Conservation (phyloP, 2,329 filamentous ascomycete species). For the Piedraia hortae region DNA sequence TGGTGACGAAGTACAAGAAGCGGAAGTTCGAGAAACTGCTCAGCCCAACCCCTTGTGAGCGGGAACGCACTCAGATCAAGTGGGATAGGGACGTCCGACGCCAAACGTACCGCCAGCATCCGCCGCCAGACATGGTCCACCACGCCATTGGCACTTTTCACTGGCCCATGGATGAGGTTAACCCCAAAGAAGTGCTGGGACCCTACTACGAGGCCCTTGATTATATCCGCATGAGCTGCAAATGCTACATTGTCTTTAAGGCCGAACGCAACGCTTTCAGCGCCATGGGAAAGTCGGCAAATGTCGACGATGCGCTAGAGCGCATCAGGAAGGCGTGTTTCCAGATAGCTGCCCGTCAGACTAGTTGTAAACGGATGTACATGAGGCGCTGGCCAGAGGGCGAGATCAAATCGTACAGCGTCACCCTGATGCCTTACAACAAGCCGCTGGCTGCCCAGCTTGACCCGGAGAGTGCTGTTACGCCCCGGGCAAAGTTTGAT, state of each 20-base stretch:
- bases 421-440: conserved; percentile 1
- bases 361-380: conserved; percentile 6
- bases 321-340: conserved; percentile 14
- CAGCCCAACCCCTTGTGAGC: conserved; percentile 5
- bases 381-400: conserved; percentile 7
- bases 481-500: not conserved
- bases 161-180: conserved; percentile 19
- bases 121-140: conserved; percentile 5
- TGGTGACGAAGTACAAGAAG: too few relatives aligned
- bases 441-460: conserved; percentile 1
- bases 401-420: not conserved
- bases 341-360: conserved; percentile 12
- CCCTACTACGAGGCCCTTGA: conserved; percentile 18
- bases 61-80: conserved; percentile 5
- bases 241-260: conserved; percentile 17
- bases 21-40: conserved; percentile 3
- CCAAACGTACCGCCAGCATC: conserved; percentile 7
- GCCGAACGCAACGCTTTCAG: conserved; percentile 8
- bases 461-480: not conserved
- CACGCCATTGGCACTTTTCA: conserved; percentile 14
- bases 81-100: conserved; percentile 6
- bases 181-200: conserved; percentile 16
- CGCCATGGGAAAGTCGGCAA: conserved; percentile 8
- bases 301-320: conserved; percentile 10
- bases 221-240: conserved; percentile 15